Percentiles rank a stretch among this genome's conserved stretches.
These are phyloP conservation scores for Beverwykella pulmonaria DNA, from an alignment of 495 filamentous ascomycete species.

Conservation along the genomic window DNA sequence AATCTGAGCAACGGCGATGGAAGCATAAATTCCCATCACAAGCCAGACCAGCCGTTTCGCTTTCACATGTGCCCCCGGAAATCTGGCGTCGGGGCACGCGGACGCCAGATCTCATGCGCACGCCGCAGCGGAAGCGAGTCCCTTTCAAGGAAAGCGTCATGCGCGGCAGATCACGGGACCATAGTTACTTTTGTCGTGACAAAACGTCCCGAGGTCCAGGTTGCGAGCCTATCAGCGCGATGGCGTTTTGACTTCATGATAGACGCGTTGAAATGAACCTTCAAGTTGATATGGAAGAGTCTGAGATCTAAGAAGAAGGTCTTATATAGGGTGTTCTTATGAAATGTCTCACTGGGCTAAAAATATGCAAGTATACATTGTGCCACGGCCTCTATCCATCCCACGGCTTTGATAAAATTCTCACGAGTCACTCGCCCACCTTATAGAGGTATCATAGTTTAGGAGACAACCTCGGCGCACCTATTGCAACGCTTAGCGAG, in stretches of 20 bases:
- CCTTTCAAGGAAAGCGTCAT: background rate
- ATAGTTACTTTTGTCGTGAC: background rate
- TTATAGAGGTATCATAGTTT: background rate
- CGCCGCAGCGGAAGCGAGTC: conserved; percentile 14
- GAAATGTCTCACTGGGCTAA: background rate
- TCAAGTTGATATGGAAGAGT: no score
- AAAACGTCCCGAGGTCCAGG: background rate
- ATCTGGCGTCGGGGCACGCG: conserved; percentile 7
- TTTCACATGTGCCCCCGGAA: conserved; percentile 5
- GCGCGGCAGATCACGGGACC: background rate
- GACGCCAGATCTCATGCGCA: conserved; percentile 6
- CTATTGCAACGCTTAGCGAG: background rate
- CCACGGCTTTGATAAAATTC: no score
- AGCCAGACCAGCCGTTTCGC: background rate
- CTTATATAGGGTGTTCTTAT: background rate
- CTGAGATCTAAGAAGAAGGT: no score
- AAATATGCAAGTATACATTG: no score
- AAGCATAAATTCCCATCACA: no score
- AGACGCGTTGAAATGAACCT: no score
- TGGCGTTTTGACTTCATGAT: background rate
- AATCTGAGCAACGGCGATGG: no score
- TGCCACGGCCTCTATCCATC: no score
- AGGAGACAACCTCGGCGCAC: conserved; percentile 5
- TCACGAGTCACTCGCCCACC: no score
- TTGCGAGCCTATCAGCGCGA: background rate